Percentiles rank a stretch among this genome's conserved stretches.
Evolutionary conservation across 352 stramenopile genomes (phyloP).

Genomic region (Phytophthora aleatoria): DNA sequence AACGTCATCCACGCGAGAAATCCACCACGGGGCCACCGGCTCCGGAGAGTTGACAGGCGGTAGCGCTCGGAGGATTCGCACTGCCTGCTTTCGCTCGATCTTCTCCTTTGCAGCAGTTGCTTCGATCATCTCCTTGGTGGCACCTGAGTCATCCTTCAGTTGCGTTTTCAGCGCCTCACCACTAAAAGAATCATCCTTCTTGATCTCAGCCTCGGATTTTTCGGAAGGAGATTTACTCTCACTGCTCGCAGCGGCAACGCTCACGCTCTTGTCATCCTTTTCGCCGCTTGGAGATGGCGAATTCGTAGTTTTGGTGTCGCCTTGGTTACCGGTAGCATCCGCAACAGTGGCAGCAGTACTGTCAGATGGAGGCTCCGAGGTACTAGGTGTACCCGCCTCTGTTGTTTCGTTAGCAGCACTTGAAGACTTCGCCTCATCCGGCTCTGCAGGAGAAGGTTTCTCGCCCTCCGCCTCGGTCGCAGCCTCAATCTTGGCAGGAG

Average conservation of each 20-base stretch:
- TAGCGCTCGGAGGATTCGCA: conserved; percentile 52
- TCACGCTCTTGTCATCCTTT: conserved; percentile 4
- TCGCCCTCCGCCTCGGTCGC: not conserved
- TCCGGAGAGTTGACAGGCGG: conserved; percentile 35
- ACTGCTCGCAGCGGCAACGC: not conserved
- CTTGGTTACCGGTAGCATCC: conserved; percentile 5
- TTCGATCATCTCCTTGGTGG: conserved; percentile 4
- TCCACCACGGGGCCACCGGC: conserved; percentile 74
- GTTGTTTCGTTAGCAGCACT: not conserved
- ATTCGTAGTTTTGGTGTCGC: conserved; percentile 4
- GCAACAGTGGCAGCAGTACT: conserved; percentile 6
- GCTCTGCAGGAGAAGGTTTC: not conserved
- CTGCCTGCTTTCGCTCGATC: conserved; percentile 39
- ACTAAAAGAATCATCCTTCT: not conserved
- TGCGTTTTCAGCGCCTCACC: not conserved
- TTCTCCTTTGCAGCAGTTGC: conserved; percentile 4
- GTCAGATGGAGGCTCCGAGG: not conserved
- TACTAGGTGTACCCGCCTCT: conserved; percentile 4
- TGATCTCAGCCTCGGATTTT: conserved; percentile 4
- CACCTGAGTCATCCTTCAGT: not conserved
- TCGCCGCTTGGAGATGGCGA: not conserved
- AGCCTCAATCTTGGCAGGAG: conserved; percentile 7
- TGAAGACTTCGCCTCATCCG: not conserved
- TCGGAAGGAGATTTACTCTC: not conserved
- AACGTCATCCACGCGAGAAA: conserved; percentile 76